Conservation (phyloP, 2,329 filamentous ascomycete species). For the Alternaria sp. region DNA sequence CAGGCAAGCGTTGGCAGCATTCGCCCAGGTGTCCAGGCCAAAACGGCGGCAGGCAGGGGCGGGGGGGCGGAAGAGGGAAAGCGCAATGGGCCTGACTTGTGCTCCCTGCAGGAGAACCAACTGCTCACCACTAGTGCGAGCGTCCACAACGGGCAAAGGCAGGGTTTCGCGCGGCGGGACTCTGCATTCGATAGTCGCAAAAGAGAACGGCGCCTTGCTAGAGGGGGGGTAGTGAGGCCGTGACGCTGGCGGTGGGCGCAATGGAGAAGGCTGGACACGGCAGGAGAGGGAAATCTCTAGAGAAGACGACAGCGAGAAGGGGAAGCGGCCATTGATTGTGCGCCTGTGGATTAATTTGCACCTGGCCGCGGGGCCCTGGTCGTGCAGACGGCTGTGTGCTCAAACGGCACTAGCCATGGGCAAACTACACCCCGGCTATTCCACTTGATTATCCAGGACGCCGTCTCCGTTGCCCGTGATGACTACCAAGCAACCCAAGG, state of each 20-base stretch:
- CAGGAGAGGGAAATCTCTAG: constrained; percentile 11
- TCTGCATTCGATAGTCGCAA: constrained; percentile 37
- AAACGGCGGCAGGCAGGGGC: constrained; percentile 29
- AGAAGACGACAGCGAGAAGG: background rate
- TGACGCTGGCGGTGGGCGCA: constrained; percentile 5
- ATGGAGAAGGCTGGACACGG: constrained; percentile 1
- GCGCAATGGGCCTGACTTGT: constrained; percentile 24
- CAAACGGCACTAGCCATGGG: constrained; percentile 33
- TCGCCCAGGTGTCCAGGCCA: constrained; percentile 29
- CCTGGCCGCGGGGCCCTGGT: constrained; percentile 22
- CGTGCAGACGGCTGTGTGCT: constrained; percentile 31
- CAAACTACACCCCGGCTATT: constrained; percentile 6
- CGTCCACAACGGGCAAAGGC: constrained; percentile 25
- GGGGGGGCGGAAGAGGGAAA: constrained; percentile 28
- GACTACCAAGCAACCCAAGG: background rate
- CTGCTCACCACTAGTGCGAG: constrained; percentile 27
- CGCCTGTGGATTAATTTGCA: constrained; percentile 30
- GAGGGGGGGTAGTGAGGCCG: constrained; percentile 7
- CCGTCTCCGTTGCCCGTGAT: constrained; percentile 4
- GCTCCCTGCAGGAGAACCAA: constrained; percentile 34
- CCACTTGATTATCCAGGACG: background rate
- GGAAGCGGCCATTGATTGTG: constrained; percentile 8
- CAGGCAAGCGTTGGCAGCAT: constrained; percentile 23
- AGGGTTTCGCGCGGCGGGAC: constrained; percentile 22
- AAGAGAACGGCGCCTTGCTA: constrained; percentile 31